Base-by-base conservation (phyloP, 2,329 filamentous ascomycete species). In the Aspergillus aculeatinus region DNA sequence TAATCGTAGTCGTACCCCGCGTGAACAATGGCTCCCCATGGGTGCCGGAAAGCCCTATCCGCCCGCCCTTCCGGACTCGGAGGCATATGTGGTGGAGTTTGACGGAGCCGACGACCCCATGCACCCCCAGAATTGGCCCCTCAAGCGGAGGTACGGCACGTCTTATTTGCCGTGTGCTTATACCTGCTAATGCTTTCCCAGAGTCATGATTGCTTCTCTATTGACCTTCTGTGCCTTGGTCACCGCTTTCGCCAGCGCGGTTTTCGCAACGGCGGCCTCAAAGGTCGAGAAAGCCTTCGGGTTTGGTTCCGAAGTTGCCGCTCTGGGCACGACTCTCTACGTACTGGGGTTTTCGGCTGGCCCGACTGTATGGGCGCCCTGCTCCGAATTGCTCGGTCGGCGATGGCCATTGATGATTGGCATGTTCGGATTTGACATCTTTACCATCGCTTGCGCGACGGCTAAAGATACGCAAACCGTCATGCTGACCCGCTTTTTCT, bases 201-300 rank as follows among this genome's bases (percentile, higher is more conserved):
- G 67, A 44, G 27, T 67, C 9, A 42, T 60, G 19, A 60, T 67
- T 4, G 65, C 59, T 5, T 61, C 55, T 6, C 58, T 67, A 3
- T 50, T 68, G 16, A 65, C 58, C 6, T 70, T 59, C 33, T 62
- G 60, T 54, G 66, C 65, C 2, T 70, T 84, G 14, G 70, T 76
- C 2, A 74, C 79, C 1, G 79, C 82, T 0, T 84, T 83, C 58
- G 78, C 75, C 0, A 74, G 71, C 5, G 87, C 84, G 72, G 85
- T 90, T 68, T 91, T 90, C 77, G 89, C 87, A 1, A 79, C 85
- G 27, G 87, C 87, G 4, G 89, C 86, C 1, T 61, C 64, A 5
- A 68, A 77, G 14, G 80, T 90, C 5, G 82, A 83, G 23, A 52
- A 58, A 5, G 72, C 81, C 25, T 83, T 82, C 63, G 63, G 76